Evolutionary conservation across 106 monocot species (phyloP).

Genomic region (Dactylorhiza incarnata): DNA sequence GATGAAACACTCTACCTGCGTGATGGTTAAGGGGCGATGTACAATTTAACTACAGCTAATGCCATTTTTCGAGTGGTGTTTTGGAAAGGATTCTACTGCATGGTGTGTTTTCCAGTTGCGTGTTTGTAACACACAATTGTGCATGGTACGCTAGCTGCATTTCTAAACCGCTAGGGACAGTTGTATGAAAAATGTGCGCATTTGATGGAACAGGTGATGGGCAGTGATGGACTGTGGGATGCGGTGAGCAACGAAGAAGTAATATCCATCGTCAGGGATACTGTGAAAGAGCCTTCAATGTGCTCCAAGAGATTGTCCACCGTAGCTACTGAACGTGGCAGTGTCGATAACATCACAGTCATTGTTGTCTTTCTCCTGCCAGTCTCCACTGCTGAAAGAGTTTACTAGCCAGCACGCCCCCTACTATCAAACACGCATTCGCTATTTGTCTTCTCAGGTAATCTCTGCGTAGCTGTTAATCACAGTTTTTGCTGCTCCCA

Average conservation of each 20-base stretch:
- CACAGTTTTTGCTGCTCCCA: too few species aligned
- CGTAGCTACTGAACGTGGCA: constrained; percentile 72
- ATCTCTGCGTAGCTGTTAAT: too few species aligned
- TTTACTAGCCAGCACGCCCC: constrained; percentile 32
- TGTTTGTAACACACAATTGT: too few species aligned
- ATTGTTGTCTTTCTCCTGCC: constrained; percentile 91
- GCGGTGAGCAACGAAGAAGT: constrained; percentile 83
- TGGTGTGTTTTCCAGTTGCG: not conserved
- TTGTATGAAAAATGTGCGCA: not conserved
- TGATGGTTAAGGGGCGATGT: not conserved
- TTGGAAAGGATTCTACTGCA: not conserved
- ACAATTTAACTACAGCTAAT: not conserved
- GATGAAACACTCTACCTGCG: not conserved
- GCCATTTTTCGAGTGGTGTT: not conserved
- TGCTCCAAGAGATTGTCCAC: constrained; percentile 91
- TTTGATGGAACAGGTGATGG: constrained; percentile 64
- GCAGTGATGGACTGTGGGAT: constrained; percentile 96
- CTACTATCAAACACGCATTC: too few species aligned
- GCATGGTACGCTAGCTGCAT: too few species aligned
- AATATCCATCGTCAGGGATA: constrained; percentile 80
- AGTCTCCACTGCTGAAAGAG: constrained; percentile 91
- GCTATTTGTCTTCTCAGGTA: too few species aligned
- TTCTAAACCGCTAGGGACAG: too few species aligned
- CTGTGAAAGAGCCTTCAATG: constrained; percentile 93
- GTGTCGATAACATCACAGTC: constrained; percentile 87